A percentile compares a stretch with the other conserved stretches of the same genome.
Evolutionary conservation across 352 stramenopile genomes (phyloP).

Genomic region (Phytophthora hibernalis): DNA sequence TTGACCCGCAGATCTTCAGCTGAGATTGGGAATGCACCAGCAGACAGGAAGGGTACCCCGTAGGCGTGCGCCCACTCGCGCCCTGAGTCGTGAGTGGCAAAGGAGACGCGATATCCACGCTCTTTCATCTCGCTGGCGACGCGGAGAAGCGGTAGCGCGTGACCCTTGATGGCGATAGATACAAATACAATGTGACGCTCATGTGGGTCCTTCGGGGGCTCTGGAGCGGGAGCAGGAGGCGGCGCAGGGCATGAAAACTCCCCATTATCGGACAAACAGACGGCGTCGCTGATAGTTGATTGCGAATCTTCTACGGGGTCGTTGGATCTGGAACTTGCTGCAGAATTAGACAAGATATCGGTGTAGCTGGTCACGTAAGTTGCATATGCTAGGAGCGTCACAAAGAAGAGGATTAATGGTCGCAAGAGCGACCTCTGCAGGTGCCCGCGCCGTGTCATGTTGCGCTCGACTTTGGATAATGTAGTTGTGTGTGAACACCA

Average conservation of each 20-base stretch:
- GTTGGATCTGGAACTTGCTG: constrained; percentile 20
- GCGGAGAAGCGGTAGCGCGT: constrained; percentile 79
- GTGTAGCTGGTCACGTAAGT: constrained; percentile 27
- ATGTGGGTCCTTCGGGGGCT: constrained; percentile 21
- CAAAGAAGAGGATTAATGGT: constrained; percentile 23
- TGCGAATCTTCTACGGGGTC: constrained; percentile 11
- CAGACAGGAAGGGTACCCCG: constrained; percentile 72
- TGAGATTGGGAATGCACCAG: constrained; percentile 77
- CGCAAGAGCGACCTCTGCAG: constrained; percentile 15
- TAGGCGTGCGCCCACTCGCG: constrained; percentile 72
- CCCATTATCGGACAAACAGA: constrained; percentile 26
- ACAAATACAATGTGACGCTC: constrained; percentile 78
- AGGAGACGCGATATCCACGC: constrained; percentile 78
- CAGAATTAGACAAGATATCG: constrained; percentile 5
- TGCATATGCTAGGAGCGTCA: constrained; percentile 19
- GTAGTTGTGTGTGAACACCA: not conserved
- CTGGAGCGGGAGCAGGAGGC: not conserved
- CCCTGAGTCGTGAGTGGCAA: constrained; percentile 86
- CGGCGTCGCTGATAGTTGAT: constrained; percentile 11
- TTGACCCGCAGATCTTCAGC: constrained; percentile 73
- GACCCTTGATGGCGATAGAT: constrained; percentile 84
- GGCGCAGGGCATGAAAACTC: constrained; percentile 25
- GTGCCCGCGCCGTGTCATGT: constrained; percentile 17
- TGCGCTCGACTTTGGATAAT: not conserved
- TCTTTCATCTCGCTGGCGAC: constrained; percentile 77